Evolutionary conservation across 768 basidiomycete genomes (phyloP), one percentile per base, ranked within the genome.

Genomic region (Tubosaeta brunneosetosa): DNA sequence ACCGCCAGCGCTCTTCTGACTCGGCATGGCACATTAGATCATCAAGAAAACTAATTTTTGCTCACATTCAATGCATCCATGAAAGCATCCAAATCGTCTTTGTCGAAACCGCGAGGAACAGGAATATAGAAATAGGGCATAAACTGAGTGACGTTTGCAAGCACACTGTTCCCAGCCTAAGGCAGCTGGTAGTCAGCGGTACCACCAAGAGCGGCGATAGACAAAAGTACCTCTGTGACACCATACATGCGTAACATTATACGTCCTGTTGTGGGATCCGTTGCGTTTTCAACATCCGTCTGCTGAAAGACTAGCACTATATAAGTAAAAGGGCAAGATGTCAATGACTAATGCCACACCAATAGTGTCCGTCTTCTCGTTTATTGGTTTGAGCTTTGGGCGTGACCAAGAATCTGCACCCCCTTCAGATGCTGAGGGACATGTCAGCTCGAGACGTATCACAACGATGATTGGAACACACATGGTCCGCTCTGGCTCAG

Each of bases 61-160:
- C 12, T 64, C 45, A 92, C 94, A 66, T 94, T 95, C 40, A 99
- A 66, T 53, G 86, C 76, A 13, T 78, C 74, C 40, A 71, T 73
- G 61, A 99, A 85, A 0, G 85, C 69, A 3, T 72, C 73, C 2
- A 87, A 62, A 60, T 97, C 93, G 16, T 79, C 76, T 31, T 77
- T 73, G 29, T 75, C 71, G 58, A 97, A 93, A 0, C 94, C 94
- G 16, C 87, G 81, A 31, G 97, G 97, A 29, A 86, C 81, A 3
- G 91, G 77, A 38, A 98, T 72, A 61, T 93, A 99, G 70, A 99
- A 97, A 69, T 99, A 98, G 0, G 97, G 95, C 45, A 83, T 69
- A 66, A 97, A 97, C 32, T 84, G 83, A 2, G 78, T 84, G 46
- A 99, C 78, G 55, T 87, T 82, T 3, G 85, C 86, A 14, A 97